Evolutionary conservation across 768 basidiomycete genomes (phyloP), one percentile per base, ranked within the genome.

Genomic region (Kwoniella sp.): DNA sequence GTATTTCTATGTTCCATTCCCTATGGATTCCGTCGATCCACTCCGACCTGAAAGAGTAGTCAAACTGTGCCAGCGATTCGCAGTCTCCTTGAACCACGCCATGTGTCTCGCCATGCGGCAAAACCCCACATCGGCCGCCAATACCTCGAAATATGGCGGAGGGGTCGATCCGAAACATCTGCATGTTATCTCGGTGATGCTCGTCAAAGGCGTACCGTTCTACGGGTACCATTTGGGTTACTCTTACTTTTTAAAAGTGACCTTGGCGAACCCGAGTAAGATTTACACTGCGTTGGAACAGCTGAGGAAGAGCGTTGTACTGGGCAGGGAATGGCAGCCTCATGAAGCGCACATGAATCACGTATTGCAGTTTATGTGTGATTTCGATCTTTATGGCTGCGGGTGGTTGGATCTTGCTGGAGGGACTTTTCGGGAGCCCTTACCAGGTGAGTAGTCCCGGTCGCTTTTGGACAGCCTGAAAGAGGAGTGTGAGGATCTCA

Each of bases 121-220:
- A 26, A 86, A 90, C 60, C 89, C 88, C 0, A 73, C 83, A 9
- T 85, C 86, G 5, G 84, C 82, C 49, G 84, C 86, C 19, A 85
- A 85, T 44, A 33, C 67, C 37, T 44, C 52, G 24, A 77, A 72
- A 53, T 68, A 67, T 37, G 73, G 69, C 88, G 91, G 75, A 21
- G 69, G 65, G 33, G 70, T 78, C 51, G 74, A 80, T 65, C 74
- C 77, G 25, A 73, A 70, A 49, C 72, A 73, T 57, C 74, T 82
- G 24, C 81, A 79, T 64, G 80, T 83, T 63, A 89, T 90, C 15
- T 88, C 88, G 24, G 84, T 96, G 44, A 77, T 91, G 51, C 83
- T 94, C 55, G 90, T 93, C 67, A 98, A 98, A 81, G 96, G 92
- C n/a, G 82, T 92, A 19, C 88, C 90, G 74, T 96, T 98, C 80